Conservation (phyloP, 2,329 filamentous ascomycete species). For the Dactylonectria macrodidyma region DNA sequence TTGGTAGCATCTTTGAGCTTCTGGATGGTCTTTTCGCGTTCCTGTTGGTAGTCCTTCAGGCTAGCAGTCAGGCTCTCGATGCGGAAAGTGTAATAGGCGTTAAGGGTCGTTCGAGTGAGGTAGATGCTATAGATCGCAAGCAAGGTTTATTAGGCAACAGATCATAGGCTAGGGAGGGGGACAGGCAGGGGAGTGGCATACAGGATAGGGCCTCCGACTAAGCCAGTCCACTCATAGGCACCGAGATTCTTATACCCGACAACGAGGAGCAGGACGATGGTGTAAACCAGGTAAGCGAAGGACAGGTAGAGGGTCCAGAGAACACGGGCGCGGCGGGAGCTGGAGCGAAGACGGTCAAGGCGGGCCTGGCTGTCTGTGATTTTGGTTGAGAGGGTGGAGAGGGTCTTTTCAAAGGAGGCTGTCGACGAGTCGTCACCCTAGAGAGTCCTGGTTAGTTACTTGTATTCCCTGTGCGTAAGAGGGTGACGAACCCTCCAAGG, state of each 20-base stretch:
- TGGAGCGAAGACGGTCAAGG: slow-evolving; percentile 81
- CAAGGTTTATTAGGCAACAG: slow-evolving; percentile 33
- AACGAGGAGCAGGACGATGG: slow-evolving; percentile 85
- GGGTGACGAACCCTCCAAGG: slow-evolving; percentile 78
- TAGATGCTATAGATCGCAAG: slow-evolving; percentile 77
- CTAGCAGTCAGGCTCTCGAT: slow-evolving; percentile 78
- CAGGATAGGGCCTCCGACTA: slow-evolving; percentile 85
- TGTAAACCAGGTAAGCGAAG: slow-evolving; percentile 91
- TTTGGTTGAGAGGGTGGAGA: slow-evolving; percentile 85
- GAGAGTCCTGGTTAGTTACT: slow-evolving; percentile 31
- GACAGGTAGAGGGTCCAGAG: slow-evolving; percentile 92
- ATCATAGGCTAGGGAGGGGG: not conserved
- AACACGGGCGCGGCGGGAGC: slow-evolving; percentile 83
- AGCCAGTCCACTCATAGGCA: slow-evolving; percentile 81
- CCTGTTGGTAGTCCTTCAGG: slow-evolving; percentile 81
- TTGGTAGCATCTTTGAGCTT: slow-evolving; percentile 95
- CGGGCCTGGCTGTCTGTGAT: slow-evolving; percentile 82
- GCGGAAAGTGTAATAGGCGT: slow-evolving; percentile 85
- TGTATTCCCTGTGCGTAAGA: not conserved
- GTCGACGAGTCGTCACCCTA: slow-evolving; percentile 86
- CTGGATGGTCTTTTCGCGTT: slow-evolving; percentile 90
- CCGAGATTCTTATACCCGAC: slow-evolving; percentile 88
- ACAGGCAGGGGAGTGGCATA: slow-evolving; percentile 59
- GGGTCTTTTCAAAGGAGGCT: slow-evolving; percentile 92
- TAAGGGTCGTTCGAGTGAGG: slow-evolving; percentile 75